phyloP scores from a whole-genome alignment of 1,284 basidiomycete species.

The Ustilago lituana region DNA sequence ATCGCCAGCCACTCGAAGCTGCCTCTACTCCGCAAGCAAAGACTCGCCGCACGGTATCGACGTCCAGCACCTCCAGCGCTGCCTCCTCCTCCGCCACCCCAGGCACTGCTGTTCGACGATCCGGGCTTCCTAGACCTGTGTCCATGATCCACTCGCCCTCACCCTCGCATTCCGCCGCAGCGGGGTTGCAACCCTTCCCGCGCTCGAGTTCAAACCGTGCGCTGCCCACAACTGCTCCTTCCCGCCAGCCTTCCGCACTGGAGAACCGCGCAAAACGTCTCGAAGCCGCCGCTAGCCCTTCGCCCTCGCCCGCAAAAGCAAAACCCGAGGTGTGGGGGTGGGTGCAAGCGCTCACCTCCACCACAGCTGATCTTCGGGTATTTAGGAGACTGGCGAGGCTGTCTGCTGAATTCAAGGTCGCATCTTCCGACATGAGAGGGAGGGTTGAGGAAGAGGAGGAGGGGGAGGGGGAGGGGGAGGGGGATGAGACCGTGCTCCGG shows the following conservation, averaged over 20 bases:
- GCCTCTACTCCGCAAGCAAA: constrained; percentile 10
- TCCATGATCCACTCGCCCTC: constrained; percentile 43
- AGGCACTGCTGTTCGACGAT: constrained; percentile 21
- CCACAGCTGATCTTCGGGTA: constrained; percentile 30
- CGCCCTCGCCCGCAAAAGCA: constrained; percentile 44
- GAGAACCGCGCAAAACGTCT: constrained; percentile 39
- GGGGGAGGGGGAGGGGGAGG: constrained; percentile 15
- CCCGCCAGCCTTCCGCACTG: constrained; percentile 11
- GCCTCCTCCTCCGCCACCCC: constrained; percentile 12
- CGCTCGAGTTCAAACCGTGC: constrained; percentile 20
- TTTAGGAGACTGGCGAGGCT: constrained; percentile 46
- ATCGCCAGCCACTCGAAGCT: not conserved
- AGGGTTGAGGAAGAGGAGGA: not conserved
- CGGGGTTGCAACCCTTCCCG: constrained; percentile 7
- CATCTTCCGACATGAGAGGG: not conserved
- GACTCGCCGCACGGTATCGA: constrained; percentile 19
- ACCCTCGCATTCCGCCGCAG: not conserved
- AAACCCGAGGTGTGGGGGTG: constrained; percentile 47
- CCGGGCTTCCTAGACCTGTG: constrained; percentile 46
- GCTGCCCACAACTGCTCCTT: constrained; percentile 14
- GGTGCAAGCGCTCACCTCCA: constrained; percentile 28
- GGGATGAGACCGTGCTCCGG: constrained; percentile 24
- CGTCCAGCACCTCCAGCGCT: constrained; percentile 23
- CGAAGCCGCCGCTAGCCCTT: not conserved
- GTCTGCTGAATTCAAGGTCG: constrained; percentile 43